Base-by-base conservation (phyloP, 805 yeast species). In the Komagataella phaffii region DNA sequence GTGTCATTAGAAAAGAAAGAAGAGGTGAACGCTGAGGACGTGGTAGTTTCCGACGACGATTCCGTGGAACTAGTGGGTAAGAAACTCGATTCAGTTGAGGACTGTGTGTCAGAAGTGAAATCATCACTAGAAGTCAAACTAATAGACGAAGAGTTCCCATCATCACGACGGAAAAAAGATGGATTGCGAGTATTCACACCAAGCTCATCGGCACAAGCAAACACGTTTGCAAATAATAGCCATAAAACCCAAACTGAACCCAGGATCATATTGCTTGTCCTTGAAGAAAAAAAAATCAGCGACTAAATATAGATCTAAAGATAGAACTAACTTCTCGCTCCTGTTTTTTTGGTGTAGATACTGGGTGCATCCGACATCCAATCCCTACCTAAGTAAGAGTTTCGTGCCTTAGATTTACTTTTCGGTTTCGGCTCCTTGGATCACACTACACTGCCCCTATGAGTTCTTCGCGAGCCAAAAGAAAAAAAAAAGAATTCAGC, bases 1-100 rank as follows among this genome's bases (percentile, higher is more conserved):
- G 40, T 10, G 40, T 30, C 14, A 54, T 49, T 40, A 43, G 48
- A 17, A 55, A 48, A 3, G 54, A 46, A 8, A 21, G 43, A 49
- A 30, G 44, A 17, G 52, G 30, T 19, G 51, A 43, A 17, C 50
- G 44, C 40, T 14, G 40, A 30, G 40, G 40, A 30, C 17, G 52
- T 44, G 14, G 52, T 14, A 23, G 18, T 24, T 17, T n/a, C 44
- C 21, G 46, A 19, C 7, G 40, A 30, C 7, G 52, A 47, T 23
- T 46, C 19, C 21, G 51, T 46, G 36, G 46, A 17, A 8, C 24
- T 18, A 24, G 14, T 52, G 40, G 17, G 48, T 24, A 7, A 30
- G 40, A 43, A 17, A 17, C 51, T 19, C 19, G 50, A 46, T 46
- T 49, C 44, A 40, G 40, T 21, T 17, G 49, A 17, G 12, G 43